Evolutionary conservation across 1,284 basidiomycete genomes (phyloP), one percentile per base, ranked within the genome.

Genomic region (Sanguinoderma infundibulare): DNA sequence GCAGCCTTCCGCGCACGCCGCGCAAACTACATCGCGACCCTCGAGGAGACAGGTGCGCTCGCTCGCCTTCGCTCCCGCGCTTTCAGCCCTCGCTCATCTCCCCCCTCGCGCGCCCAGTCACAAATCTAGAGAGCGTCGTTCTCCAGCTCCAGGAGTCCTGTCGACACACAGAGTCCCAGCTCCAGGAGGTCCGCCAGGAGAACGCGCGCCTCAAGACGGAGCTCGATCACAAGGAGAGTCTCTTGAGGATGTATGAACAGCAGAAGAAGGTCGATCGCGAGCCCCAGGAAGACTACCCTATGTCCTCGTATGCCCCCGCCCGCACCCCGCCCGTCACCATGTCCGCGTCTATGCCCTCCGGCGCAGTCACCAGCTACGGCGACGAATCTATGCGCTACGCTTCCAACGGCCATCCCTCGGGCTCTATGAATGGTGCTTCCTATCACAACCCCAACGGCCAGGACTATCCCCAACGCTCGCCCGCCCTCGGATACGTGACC

Each of bases 21-120:
- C 66, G 89, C 90, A 54, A 92, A 91, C 75, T 94, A 94, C 74
- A 94, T 94, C 72, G 86, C 90, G 50, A 93, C 91, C n/a, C 83
- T 94, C 66, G 92, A 94, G 74, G 91, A 92, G 75, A 92, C 91
- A 80, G 91, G 91, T 90, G 71, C 65, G 78, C 75, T 65, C 58
- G 32, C 51, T 57, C 61, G 60, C 64, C 59, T 68, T 64, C 60
- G 44, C 34, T 56, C 55, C 49, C 61, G 57, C 63, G 59, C 61
- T 67, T 57, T 66, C 70, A 28, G 62, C 35, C 69, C 56, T 61
- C 66, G 63, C 65, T 63, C 49, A 64, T 66, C 54, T 40, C 61
- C 64, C 52, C 57, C 44, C 20, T 61, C 34, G 52, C 55, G 55
- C 67, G 47, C 62, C 53, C 60, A 66, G 92, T 94, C 63, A 92